A percentile compares a stretch with the other conserved stretches of the same genome.
Conservation (phyloP, 345 rosid genomes). For the Turritis glabra region DNA sequence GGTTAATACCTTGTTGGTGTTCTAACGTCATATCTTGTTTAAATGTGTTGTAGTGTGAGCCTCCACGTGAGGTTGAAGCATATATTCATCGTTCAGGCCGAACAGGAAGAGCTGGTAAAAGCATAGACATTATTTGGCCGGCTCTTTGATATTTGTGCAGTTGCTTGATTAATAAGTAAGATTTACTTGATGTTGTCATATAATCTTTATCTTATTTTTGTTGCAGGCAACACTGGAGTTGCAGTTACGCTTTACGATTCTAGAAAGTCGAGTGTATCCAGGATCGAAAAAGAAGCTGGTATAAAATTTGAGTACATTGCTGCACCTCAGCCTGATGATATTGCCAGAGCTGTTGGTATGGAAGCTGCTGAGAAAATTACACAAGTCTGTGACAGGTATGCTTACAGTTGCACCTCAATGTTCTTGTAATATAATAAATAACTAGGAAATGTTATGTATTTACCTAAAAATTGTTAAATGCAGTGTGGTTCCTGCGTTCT, state of each 20-base stretch:
- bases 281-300: conserved; percentile 82
- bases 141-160: not conserved
- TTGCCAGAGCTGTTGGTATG: conserved; percentile 79
- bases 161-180: conserved; percentile 8
- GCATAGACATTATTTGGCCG: not conserved
- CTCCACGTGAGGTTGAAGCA: conserved; percentile 96
- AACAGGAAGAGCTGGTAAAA: conserved; percentile 95
- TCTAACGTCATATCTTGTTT: conserved; percentile 5
- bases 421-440: not conserved
- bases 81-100: conserved; percentile 99
- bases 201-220: not conserved
- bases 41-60: conserved; percentile 69
- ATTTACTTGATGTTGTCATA: conserved; percentile 13
- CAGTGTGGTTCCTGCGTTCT: conserved; percentile 93
- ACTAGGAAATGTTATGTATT: not conserved
- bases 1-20: not conserved
- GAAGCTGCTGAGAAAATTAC: conserved; percentile 74
- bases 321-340: conserved; percentile 83
- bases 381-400: conserved; percentile 88
- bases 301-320: conserved; percentile 82
- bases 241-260: conserved; percentile 97
- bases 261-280: conserved; percentile 67
- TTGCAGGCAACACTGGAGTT: conserved; percentile 84
- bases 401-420: not conserved
- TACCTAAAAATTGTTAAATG: conserved; percentile 17